Conservation (phyloP, 129 eudicot genomes). For the Flaveria linearis region DNA sequence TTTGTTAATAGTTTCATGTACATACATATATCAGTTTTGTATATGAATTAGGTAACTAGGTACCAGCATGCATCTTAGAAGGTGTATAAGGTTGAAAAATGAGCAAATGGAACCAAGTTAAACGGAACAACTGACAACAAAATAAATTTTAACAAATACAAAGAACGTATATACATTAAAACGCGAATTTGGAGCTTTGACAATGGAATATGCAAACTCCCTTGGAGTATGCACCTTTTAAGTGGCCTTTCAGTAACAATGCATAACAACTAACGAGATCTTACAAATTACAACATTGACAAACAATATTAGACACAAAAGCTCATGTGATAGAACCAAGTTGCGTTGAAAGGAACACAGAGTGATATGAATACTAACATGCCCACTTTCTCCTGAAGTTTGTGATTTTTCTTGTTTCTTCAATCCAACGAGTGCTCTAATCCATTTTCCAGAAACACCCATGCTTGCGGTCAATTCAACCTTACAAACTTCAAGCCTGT, state of each 20-base stretch:
- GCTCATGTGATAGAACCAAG: background rate
- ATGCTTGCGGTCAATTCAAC: slow-evolving; percentile 34
- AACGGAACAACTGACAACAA: too few species aligned
- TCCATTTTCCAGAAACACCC: slow-evolving; percentile 93
- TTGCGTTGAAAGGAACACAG: background rate
- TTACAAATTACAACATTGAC: background rate
- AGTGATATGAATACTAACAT: slow-evolving; percentile 42
- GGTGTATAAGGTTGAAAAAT: too few species aligned
- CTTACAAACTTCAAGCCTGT: slow-evolving; percentile 39
- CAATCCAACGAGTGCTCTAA: slow-evolving; percentile 68
- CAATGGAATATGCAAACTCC: too few species aligned
- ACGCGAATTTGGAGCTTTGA: too few species aligned
- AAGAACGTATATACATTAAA: too few species aligned
- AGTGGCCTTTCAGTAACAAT: background rate
- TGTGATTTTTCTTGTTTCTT: slow-evolving; percentile 76
- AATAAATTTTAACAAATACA: too few species aligned
- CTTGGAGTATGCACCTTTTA: background rate
- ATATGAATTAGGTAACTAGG: too few species aligned
- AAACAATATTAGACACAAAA: background rate
- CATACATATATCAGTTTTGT: too few species aligned
- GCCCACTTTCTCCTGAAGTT: slow-evolving; percentile 55
- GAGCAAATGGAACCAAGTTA: too few species aligned
- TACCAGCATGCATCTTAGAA: too few species aligned
- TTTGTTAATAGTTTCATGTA: too few species aligned
- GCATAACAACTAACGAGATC: background rate